These are phyloP conservation scores for Phoenix roebelenii DNA, from an alignment of 176 grass and related monocot genomes.

Conservation along the genomic window DNA sequence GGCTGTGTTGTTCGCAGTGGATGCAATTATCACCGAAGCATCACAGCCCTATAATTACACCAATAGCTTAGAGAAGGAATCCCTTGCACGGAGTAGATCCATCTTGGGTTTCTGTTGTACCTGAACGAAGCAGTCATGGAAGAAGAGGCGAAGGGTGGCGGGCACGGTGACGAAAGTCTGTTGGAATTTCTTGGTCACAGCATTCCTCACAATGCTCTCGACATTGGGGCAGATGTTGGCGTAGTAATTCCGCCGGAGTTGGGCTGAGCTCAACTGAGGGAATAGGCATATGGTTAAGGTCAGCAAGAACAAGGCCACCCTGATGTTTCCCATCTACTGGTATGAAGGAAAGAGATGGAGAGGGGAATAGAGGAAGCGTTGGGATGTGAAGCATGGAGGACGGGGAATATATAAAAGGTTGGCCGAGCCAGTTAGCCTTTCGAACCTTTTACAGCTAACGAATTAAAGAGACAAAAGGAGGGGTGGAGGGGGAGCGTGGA, in stretches of 20 bases:
- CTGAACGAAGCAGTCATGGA: slow-evolving; percentile 93
- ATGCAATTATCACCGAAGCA: slow-evolving; percentile 72
- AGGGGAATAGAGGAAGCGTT: slow-evolving; percentile 11
- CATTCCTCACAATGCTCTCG: slow-evolving; percentile 54
- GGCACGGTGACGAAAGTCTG: slow-evolving; percentile 41
- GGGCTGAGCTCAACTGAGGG: slow-evolving; percentile 31
- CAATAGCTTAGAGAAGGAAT: too few relatives aligned
- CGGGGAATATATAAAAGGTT: slow-evolving; percentile 18
- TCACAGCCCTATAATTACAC: slow-evolving; percentile 52
- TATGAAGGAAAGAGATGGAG: not conserved
- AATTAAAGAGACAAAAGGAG: too few relatives aligned
- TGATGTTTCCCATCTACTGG: slow-evolving; percentile 10
- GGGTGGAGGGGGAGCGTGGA: too few relatives aligned
- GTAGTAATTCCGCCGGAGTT: slow-evolving; percentile 63
- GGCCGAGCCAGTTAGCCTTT: too few relatives aligned
- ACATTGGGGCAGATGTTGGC: slow-evolving; percentile 46
- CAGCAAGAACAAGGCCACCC: slow-evolving; percentile 4
- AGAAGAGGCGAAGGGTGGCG: slow-evolving; percentile 82
- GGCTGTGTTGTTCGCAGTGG: slow-evolving; percentile 61
- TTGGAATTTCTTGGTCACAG: slow-evolving; percentile 52
- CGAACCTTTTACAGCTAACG: too few relatives aligned
- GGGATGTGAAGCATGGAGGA: slow-evolving; percentile 15
- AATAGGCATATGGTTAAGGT: not conserved
- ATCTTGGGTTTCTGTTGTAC: slow-evolving; percentile 5
- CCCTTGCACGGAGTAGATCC: too few relatives aligned